Conservation (phyloP, 495 filamentous ascomycete species). For the Trichoderma reesei region DNA sequence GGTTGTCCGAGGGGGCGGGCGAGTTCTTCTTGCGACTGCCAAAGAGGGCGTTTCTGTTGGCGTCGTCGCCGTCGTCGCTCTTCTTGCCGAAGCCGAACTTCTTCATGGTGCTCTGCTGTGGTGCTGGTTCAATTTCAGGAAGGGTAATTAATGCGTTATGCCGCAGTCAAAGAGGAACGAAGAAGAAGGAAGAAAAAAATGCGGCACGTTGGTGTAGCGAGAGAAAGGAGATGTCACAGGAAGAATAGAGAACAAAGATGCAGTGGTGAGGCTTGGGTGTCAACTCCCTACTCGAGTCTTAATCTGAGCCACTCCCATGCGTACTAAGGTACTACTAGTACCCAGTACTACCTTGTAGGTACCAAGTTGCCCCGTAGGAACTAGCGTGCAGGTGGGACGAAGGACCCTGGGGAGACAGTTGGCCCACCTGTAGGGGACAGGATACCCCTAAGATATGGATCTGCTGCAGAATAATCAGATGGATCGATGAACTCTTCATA, state of each 20-base stretch:
- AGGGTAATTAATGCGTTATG: no score
- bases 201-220: constrained; percentile 3
- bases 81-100: constrained; percentile 60
- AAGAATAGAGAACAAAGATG: not conserved
- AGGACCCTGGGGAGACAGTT: no score
- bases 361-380: no score
- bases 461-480: no score
- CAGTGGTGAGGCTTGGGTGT: constrained; percentile 2
- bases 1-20: constrained; percentile 45
- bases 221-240: constrained; percentile 5
- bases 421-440: no score
- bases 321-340: not conserved
- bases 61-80: constrained; percentile 46
- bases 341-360: not conserved
- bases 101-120: constrained; percentile 41
- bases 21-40: constrained; percentile 52
- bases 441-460: no score
- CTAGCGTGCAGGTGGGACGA: no score
- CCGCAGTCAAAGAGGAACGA: not conserved
- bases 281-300: no score
- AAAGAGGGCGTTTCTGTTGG: constrained; percentile 50
- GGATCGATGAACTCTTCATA: no score
- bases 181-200: not conserved
- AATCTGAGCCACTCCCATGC: not conserved
- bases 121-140: no score